These are phyloP conservation scores for Phoma sp. DNA, from an alignment of 2,329 filamentous ascomycete species.

Conservation along the genomic window DNA sequence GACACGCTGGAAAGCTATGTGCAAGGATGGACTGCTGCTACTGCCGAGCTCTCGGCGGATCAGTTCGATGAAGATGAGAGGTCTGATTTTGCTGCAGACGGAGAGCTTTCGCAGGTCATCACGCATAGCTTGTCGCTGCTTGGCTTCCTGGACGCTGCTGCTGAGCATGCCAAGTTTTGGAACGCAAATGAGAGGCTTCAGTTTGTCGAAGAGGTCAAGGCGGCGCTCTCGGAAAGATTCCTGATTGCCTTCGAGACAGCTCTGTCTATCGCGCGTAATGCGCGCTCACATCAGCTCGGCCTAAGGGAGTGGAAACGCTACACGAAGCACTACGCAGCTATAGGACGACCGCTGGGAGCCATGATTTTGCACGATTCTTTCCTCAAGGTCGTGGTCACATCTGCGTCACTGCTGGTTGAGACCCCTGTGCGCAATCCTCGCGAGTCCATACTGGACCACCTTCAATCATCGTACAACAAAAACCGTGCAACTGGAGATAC, in stretches of 20 bases:
- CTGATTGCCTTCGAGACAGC: conserved; percentile 86
- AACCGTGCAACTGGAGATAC: conserved; percentile 25
- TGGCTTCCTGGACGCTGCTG: conserved; percentile 85
- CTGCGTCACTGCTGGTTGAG: conserved; percentile 74
- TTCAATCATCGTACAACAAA: conserved; percentile 47
- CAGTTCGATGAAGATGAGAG: conserved; percentile 63
- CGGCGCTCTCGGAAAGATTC: conserved; percentile 82
- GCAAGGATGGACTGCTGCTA: conserved; percentile 69
- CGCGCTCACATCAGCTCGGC: conserved; percentile 67
- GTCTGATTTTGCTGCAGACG: conserved; percentile 55
- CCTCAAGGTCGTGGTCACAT: conserved; percentile 81
- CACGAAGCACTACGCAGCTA: conserved; percentile 79
- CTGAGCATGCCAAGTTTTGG: conserved; percentile 83
- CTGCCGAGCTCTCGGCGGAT: conserved; percentile 61
- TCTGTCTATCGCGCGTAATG: conserved; percentile 87
- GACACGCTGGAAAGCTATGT: conserved; percentile 75
- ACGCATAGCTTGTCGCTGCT: conserved; percentile 84
- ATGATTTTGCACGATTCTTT: conserved; percentile 91
- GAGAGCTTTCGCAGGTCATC: conserved; percentile 68
- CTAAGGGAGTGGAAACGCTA: conserved; percentile 89
- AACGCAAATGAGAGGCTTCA: conserved; percentile 73
- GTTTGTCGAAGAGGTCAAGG: conserved; percentile 73
- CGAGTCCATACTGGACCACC: conserved; percentile 73
- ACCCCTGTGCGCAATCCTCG: conserved; percentile 64
- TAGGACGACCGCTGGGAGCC: conserved; percentile 82